Percentiles rank a stretch among this genome's conserved stretches.
These are phyloP conservation scores for Hyphodiscus hymeniophilus DNA, from an alignment of 495 filamentous ascomycete genomes.

Conservation along the genomic window DNA sequence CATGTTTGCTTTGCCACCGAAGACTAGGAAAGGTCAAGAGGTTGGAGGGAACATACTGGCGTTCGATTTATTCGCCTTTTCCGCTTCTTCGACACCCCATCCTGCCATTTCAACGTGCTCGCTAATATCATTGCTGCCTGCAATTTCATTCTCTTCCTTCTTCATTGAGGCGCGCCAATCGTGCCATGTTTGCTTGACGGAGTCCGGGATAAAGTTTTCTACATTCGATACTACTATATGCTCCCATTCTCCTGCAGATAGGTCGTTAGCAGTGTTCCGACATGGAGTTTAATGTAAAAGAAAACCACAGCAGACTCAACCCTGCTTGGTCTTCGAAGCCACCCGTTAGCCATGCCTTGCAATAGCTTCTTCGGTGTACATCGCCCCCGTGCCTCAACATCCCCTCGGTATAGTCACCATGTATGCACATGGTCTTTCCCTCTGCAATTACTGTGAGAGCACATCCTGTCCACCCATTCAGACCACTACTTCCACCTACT, in stretches of 20 bases:
- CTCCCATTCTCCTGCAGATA: constrained; percentile 36
- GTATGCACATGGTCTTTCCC: no score
- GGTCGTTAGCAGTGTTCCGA: neutral
- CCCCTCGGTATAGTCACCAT: no score
- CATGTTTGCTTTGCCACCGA: no score
- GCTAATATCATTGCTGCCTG: constrained; percentile 22
- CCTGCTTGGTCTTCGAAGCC: no score
- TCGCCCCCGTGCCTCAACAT: no score
- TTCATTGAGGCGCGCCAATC: constrained; percentile 32
- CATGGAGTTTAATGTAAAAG: neutral
- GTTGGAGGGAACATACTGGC: constrained; percentile 39
- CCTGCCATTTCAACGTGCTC: constrained; percentile 34
- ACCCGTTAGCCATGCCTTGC: no score
- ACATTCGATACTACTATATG: constrained; percentile 39
- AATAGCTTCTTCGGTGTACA: no score
- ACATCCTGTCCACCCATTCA: no score
- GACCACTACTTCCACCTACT: no score
- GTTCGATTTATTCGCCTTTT: constrained; percentile 34
- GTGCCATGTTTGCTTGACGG: constrained; percentile 35
- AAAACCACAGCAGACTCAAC: neutral
- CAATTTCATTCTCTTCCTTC: constrained; percentile 24
- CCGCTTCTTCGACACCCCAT: constrained; percentile 46
- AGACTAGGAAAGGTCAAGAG: no score
- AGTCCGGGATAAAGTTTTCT: constrained; percentile 40
- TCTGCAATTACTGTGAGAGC: no score